phyloP scores from a whole-genome alignment of 805 yeast genomes.

The Yarrowia osloensis region DNA sequence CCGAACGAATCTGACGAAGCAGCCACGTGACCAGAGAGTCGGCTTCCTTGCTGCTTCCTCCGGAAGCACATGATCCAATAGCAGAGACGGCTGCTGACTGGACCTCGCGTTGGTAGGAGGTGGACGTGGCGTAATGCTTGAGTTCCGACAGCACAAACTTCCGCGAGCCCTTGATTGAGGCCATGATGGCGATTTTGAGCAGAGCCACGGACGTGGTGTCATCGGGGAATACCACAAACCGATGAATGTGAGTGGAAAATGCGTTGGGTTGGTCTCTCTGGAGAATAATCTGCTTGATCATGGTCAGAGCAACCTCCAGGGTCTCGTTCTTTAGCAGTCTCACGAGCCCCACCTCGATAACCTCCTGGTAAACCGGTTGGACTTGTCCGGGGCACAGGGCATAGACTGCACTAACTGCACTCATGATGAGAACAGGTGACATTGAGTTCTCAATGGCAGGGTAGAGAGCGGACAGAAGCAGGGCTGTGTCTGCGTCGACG shows the following conservation, averaged over 20 bases:
- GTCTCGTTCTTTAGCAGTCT: slow-evolving; percentile 7
- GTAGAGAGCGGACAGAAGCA: slow-evolving; percentile 46
- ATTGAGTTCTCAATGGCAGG: background rate
- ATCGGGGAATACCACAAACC: slow-evolving; percentile 25
- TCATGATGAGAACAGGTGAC: slow-evolving; percentile 16
- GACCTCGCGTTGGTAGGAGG: slow-evolving; percentile 36
- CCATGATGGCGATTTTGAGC: slow-evolving; percentile 15
- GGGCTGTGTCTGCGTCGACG: slow-evolving; percentile 54
- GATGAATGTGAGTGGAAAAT: slow-evolving; percentile 4
- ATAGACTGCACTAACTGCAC: slow-evolving; percentile 1
- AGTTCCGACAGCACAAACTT: slow-evolving; percentile 48
- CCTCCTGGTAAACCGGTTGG: background rate
- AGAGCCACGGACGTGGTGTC: slow-evolving; percentile 2
- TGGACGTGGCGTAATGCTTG: slow-evolving; percentile 53
- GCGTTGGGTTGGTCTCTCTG: slow-evolving; percentile 23
- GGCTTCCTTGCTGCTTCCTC: slow-evolving; percentile 36
- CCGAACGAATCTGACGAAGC: slow-evolving; percentile 49
- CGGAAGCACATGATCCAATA: slow-evolving; percentile 60
- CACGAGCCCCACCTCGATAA: slow-evolving; percentile 7
- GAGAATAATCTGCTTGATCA: slow-evolving; percentile 6
- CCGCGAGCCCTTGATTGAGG: slow-evolving; percentile 2
- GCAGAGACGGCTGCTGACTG: slow-evolving; percentile 58
- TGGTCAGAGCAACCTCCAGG: slow-evolving; percentile 2
- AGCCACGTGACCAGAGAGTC: slow-evolving; percentile 61
- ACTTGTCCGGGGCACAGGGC: slow-evolving; percentile 8